Percentiles rank a stretch among this genome's conserved stretches.
phyloP scores from a whole-genome alignment of 352 stramenopile species.

The Pythium periplocum region DNA sequence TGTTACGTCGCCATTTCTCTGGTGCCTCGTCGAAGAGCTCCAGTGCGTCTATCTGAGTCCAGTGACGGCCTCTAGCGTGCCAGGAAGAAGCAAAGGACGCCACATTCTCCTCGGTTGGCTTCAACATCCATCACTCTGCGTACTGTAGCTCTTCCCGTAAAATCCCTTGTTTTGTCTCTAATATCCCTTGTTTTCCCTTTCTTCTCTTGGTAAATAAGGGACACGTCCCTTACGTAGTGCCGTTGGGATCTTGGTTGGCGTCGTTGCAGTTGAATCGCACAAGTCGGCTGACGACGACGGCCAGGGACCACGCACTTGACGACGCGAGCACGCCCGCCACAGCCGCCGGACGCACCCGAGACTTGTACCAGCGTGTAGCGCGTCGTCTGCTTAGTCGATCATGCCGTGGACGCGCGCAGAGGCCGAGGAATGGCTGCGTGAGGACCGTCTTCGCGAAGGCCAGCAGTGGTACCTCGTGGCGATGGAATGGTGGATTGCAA shows the following conservation, averaged over 20 bases:
- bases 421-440: constrained; percentile 17
- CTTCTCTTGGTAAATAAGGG: neutral
- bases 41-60: too few species aligned
- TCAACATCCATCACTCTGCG: neutral
- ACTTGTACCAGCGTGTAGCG: too few species aligned
- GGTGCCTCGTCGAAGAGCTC: too few species aligned
- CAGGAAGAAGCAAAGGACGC: too few species aligned
- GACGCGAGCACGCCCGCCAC: neutral
- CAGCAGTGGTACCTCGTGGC: constrained; percentile 62
- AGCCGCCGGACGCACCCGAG: too few species aligned
- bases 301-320: neutral
- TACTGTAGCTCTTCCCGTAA: neutral
- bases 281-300: too few species aligned
- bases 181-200: neutral
- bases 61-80: too few species aligned
- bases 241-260: too few species aligned
- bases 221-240: too few species aligned
- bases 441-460: constrained; percentile 35
- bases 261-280: too few species aligned
- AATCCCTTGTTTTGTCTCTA: neutral
- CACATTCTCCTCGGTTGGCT: neutral
- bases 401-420: constrained; percentile 9
- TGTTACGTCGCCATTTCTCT: too few species aligned
- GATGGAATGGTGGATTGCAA: constrained; percentile 42
- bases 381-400: neutral